Evolutionary conservation across 495 filamentous ascomycete species (phyloP).

Genomic region (Penicillium daleae): DNA sequence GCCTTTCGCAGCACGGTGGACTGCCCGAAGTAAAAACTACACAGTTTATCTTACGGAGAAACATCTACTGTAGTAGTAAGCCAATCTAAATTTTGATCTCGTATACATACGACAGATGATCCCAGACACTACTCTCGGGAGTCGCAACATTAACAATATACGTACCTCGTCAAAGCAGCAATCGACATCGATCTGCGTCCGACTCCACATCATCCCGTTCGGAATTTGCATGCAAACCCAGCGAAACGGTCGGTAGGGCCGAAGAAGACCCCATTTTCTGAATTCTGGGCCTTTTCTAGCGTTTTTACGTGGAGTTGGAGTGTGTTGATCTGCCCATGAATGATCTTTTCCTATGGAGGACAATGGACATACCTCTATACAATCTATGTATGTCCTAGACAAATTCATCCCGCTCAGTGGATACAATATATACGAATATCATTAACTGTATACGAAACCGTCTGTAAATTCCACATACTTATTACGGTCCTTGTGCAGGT

Average conservation of each 20-base stretch:
- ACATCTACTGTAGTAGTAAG: no score
- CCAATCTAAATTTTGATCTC: background rate
- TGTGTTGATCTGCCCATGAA: background rate
- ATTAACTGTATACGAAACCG: background rate
- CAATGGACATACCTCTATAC: no score
- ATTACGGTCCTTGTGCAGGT: no score
- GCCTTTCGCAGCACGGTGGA: background rate
- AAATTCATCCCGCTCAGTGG: no score
- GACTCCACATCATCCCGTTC: background rate
- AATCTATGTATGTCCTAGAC: no score
- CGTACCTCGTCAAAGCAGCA: background rate
- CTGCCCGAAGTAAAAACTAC: background rate
- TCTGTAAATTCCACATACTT: no score
- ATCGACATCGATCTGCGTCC: slow-evolving; percentile 1
- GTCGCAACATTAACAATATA: background rate
- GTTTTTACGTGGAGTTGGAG: background rate
- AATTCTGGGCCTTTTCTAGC: background rate
- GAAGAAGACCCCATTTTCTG: background rate
- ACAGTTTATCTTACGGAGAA: no score
- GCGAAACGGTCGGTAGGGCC: background rate
- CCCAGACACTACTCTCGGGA: no score
- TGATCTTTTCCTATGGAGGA: no score
- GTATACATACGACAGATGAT: background rate
- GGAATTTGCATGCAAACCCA: background rate
- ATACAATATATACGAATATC: no score